Evolutionary conservation across 208 protist species (phyloP).

Genomic region (Trichomonas tenax): DNA sequence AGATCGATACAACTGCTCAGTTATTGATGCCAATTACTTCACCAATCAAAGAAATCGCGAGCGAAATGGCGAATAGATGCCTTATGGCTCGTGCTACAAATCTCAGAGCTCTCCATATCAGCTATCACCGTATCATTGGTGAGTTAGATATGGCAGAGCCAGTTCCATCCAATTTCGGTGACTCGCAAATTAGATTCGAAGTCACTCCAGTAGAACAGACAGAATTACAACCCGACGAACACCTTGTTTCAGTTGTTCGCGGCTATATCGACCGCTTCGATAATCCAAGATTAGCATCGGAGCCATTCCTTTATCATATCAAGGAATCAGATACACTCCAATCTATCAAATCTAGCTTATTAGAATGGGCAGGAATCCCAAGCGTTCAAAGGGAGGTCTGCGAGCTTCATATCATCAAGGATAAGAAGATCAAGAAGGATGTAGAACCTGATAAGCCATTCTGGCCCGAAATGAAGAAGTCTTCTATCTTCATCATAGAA

Average conservation of each 20-base stretch:
- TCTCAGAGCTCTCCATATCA: background rate
- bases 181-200: background rate
- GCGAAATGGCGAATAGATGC: background rate
- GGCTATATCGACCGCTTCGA: background rate
- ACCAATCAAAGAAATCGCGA: background rate
- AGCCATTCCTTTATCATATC: background rate
- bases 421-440: background rate
- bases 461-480: background rate
- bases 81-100: background rate
- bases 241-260: background rate
- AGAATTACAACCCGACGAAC: background rate
- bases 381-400: background rate
- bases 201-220: background rate
- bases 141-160: background rate
- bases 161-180: background rate
- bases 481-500: background rate
- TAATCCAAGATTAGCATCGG: background rate
- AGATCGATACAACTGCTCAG: background rate
- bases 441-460: background rate
- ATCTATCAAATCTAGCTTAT: background rate
- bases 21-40: background rate
- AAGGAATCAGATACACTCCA: background rate
- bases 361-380: background rate
- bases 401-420: background rate
- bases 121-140: background rate